These are phyloP conservation scores for Haplosporangium gracile DNA, from an alignment of 192 early-diverging fungal species.

Conservation along the genomic window DNA sequence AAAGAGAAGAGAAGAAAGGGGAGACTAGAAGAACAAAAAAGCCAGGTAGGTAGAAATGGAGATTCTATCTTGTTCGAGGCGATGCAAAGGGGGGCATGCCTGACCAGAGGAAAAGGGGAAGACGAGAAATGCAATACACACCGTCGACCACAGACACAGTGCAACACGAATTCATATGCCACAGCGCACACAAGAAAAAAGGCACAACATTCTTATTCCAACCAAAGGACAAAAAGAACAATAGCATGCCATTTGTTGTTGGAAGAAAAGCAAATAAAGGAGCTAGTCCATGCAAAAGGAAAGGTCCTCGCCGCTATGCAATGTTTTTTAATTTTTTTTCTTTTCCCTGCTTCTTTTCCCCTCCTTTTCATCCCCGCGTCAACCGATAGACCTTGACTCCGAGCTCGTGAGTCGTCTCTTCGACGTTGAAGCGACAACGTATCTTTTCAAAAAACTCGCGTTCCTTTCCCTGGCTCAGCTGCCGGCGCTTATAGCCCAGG, in stretches of 20 bases:
- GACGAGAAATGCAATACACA: not conserved
- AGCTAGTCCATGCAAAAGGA: not conserved
- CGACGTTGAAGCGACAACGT: conserved; percentile 27
- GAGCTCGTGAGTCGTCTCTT: conserved; percentile 3
- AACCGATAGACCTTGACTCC: conserved; percentile 26
- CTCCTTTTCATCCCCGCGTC: not conserved
- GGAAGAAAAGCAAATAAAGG: no score
- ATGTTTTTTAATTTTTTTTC: not conserved
- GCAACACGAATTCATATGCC: not conserved
- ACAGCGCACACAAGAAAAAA: not conserved
- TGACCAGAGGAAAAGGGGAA: conserved; percentile 10
- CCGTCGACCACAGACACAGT: not conserved
- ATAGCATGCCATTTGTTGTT: no score
- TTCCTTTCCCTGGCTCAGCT: conserved; percentile 39
- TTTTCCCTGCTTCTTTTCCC: not conserved
- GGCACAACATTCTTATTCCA: conserved; percentile 3
- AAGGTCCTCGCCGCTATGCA: not conserved
- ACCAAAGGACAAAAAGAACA: not conserved
- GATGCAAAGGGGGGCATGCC: conserved; percentile 1
- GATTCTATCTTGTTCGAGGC: conserved; percentile 44
- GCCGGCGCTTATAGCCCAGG: conserved; percentile 62
- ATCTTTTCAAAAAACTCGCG: conserved; percentile 49
- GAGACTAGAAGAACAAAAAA: conserved; percentile 7
- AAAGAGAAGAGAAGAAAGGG: not conserved
- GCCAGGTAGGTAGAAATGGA: conserved; percentile 1